Evolutionary conservation across 192 early-diverging fungal genomes (phyloP), one percentile per base, ranked within the genome.

Genomic region (Backusella mclennaniae): DNA sequence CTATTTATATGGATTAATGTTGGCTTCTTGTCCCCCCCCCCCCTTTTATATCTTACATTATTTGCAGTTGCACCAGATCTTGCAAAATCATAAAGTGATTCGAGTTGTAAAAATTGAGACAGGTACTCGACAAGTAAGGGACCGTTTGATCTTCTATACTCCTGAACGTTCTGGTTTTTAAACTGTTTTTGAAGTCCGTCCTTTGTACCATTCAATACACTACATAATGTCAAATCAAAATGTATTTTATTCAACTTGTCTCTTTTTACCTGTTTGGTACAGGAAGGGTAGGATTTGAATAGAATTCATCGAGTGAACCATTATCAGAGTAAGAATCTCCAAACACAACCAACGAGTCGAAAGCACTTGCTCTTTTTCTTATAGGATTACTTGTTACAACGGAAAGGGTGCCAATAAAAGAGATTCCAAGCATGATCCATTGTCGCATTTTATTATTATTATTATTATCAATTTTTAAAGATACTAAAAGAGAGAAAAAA

Each of bases 71-170:
- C 73, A 56, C 73, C 73, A 7, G 73, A 74, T 26, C 35, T 49
- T 21, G 73, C 56, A 66, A 66, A 74, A 39, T 74, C 46, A 59
- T 74, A 74, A 31, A 74, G 39, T 15, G 49, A 21, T 49, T n/a
- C 46, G n/a, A 36, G 6, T n/a, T n/a, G 35, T 38, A 35, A 29
- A 11, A 14, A 35, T 12, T 0, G 19, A 31, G 73, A 56, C 4
- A 74, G 19, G 19, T 74, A 74, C n/a, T 74, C 73, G 7, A 49
- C 73, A 29, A 46, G 53, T 35, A 53, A 59, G 38, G 36, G 73
- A 7, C 73, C 73, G 21, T 74, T 74, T 26, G 41, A 23, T 63
- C 56, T 63, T 63, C 56, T 63, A 26, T 21, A 23, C 46, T 49
- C 46, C 46, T 49, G 19, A 49, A 49, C n/a, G 0, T n/a, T 49